Evolutionary conservation across 148 eudicot genomes (phyloP).

Genomic region (Rhododendron ferrugineum): DNA sequence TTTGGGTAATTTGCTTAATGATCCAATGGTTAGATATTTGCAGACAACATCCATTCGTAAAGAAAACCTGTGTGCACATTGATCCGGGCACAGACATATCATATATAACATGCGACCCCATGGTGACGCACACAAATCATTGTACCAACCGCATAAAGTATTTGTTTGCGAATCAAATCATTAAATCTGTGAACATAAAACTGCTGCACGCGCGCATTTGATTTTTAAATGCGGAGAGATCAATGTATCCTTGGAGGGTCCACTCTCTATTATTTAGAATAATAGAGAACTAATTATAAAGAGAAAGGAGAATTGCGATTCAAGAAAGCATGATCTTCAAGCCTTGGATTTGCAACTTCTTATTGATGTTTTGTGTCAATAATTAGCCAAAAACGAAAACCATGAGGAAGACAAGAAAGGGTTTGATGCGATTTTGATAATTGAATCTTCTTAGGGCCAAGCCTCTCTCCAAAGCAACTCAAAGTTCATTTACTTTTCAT

Average conservation of each 20-base stretch:
- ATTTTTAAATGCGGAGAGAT: neutral
- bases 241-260: neutral
- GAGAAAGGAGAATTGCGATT: slow-evolving; percentile 1
- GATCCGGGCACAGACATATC: neutral
- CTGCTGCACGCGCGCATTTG: neutral
- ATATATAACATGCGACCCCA: neutral
- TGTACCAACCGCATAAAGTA: no score
- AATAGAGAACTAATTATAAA: neutral
- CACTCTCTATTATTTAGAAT: neutral
- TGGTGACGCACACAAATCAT: neutral
- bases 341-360: neutral
- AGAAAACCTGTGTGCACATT: neutral
- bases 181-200: neutral
- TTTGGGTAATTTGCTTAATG: neutral
- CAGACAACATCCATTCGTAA: neutral
- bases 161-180: neutral
- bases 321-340: neutral
- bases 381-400: neutral
- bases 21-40: neutral
- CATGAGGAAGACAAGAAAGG: neutral
- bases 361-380: neutral
- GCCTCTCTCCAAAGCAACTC: neutral
- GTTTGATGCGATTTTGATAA: neutral
- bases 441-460: neutral
- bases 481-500: neutral